These are phyloP conservation scores for Populus ilicifolia DNA, from an alignment of 345 rosid species.

Conservation along the genomic window DNA sequence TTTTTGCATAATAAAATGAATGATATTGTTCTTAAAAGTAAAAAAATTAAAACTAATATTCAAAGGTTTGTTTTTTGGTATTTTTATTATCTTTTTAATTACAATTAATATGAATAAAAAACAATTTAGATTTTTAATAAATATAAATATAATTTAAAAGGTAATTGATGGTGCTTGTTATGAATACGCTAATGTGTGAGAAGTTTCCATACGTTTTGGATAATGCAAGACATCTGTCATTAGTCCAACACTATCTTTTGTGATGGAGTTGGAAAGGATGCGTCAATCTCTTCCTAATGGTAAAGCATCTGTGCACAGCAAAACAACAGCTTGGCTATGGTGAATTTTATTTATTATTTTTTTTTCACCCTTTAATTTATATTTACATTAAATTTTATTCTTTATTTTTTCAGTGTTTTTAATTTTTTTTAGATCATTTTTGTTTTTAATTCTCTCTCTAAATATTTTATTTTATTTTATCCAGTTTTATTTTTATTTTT, in stretches of 20 bases:
- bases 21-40: too few species aligned
- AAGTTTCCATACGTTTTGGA: rapidly evolving
- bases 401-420: rapidly evolving
- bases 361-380: rapidly evolving
- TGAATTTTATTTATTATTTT: rapidly evolving
- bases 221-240: rapidly evolving
- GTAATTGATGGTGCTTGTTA: rapidly evolving
- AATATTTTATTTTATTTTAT: too few species aligned
- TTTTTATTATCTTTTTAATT: too few species aligned
- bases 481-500: neutral
- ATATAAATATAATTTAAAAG: too few species aligned
- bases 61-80: too few species aligned
- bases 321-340: rapidly evolving
- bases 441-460: neutral
- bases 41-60: too few species aligned
- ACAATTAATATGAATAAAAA: too few species aligned
- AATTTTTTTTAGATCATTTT: too few species aligned
- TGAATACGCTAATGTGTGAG: too few species aligned
- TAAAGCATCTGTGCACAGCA: rapidly evolving
- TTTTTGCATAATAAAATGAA: neutral
- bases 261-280: rapidly evolving
- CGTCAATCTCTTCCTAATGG: rapidly evolving
- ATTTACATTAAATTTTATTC: neutral
- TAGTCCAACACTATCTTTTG: rapidly evolving
- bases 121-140: rapidly evolving